Conservation (phyloP, 768 basidiomycete genomes). For the Boletus subparvulus region DNA sequence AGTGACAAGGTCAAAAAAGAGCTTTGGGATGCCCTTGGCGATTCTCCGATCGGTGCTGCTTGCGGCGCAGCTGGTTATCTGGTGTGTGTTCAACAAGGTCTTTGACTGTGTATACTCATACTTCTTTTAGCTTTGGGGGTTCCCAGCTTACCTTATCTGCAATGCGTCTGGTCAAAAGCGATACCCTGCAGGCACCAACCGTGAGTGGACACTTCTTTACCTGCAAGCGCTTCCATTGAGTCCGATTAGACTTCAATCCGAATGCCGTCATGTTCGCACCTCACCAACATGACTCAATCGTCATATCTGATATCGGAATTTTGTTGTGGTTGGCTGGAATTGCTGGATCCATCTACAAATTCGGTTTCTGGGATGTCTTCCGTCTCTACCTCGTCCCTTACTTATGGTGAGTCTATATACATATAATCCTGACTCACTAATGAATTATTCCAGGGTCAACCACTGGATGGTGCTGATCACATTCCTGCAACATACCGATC, state of each 20-base stretch:
- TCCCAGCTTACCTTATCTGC: constrained; percentile 76
- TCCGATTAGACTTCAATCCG: constrained; percentile 68
- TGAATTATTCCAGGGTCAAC: constrained; percentile 55
- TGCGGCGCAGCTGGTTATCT: constrained; percentile 56
- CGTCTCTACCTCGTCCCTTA: constrained; percentile 88
- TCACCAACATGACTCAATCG: constrained; percentile 71
- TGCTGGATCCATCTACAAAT: constrained; percentile 51
- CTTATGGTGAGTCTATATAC: constrained; percentile 55
- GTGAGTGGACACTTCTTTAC: constrained; percentile 44
- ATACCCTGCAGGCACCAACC: constrained; percentile 80
- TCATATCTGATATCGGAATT: constrained; percentile 84
- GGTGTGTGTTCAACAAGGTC: constrained; percentile 37
- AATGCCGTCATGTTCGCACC: constrained; percentile 75
- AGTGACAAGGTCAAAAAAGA: constrained; percentile 67
- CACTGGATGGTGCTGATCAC: constrained; percentile 97
- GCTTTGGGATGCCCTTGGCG: constrained; percentile 83
- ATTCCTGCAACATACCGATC: constrained; percentile 98
- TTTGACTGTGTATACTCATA: neutral
- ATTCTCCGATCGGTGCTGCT: constrained; percentile 79
- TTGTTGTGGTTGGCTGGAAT: constrained; percentile 67
- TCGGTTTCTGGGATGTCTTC: constrained; percentile 72
- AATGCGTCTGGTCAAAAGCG: constrained; percentile 86
- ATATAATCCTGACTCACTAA: neutral
- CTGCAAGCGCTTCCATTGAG: neutral
- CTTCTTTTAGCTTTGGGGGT: constrained; percentile 63